Conservation (phyloP, 2,329 filamentous ascomycete genomes). For the Mariannaea sp. region DNA sequence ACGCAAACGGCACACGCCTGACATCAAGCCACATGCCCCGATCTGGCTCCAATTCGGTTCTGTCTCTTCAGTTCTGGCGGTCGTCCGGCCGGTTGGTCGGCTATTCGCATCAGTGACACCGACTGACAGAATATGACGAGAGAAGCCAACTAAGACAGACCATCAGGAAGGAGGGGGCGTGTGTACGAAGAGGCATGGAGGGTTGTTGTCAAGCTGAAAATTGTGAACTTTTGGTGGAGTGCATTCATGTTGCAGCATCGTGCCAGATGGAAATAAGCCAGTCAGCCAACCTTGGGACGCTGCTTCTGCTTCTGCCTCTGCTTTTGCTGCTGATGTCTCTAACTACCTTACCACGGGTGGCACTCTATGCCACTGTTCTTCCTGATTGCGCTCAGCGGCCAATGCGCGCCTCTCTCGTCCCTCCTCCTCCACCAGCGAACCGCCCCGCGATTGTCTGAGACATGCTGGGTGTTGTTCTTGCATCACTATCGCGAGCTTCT, state of each 20-base stretch:
- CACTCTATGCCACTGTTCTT: neutral
- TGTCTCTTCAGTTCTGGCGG: conserved; percentile 21
- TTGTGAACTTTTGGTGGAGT: neutral
- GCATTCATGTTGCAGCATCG: neutral
- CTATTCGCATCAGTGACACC: conserved; percentile 10
- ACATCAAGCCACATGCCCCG: conserved; percentile 24
- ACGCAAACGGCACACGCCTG: conserved; percentile 7
- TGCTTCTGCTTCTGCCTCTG: conserved; percentile 7
- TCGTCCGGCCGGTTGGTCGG: conserved; percentile 25
- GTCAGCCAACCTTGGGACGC: conserved; percentile 1
- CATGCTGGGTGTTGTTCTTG: conserved; percentile 16
- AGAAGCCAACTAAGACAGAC: neutral
- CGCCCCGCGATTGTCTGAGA: conserved; percentile 20
- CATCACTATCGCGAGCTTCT: conserved; percentile 8
- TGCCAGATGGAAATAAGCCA: neutral
- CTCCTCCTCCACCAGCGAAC: conserved; percentile 14
- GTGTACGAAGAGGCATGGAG: neutral
- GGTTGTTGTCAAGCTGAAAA: neutral
- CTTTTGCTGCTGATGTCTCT: too few species aligned
- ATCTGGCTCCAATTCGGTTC: conserved; percentile 14
- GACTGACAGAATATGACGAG: conserved; percentile 5
- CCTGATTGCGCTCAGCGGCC: neutral
- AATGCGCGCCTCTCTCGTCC: neutral
- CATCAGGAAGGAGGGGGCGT: conserved; percentile 9
- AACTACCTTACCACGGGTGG: too few species aligned